Evolutionary conservation across 441 rosid species (phyloP), one percentile per base, ranked within the genome.

Genomic region (Omphalea diandra): DNA sequence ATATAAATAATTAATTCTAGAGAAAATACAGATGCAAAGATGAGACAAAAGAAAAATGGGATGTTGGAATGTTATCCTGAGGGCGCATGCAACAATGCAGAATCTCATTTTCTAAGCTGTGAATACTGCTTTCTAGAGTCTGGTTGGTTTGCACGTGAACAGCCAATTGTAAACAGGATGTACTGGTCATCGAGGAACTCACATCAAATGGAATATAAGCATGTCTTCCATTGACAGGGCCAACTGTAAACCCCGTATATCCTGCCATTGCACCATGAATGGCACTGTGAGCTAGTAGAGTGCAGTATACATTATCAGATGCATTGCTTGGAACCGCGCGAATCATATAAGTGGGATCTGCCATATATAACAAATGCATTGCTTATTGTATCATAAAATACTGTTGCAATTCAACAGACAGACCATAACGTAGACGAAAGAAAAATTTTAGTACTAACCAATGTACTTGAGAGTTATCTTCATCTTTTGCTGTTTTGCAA

Each of bases 251-350:
- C 46, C 97, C 97, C 7, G 91, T 91, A 76, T 87, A 89, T 56
- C 97, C 95, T 0, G 97, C 96, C 97, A 91, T 89, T 20, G 95
- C 93, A 12, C 97, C 98, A 60, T 89, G 98, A 59, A 94, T 85
- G 11, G 87, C 93, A 54, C 96, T 88, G 66, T 91, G 96, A 80
- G 94, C 96, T 41, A 91, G 86, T 24, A 87, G 85, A 14, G 94
- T 88, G 77, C 96, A 86, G 75, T 85, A 89, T 14, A 89, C 96
- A 75, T 89, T 88, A 70, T 89, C 96, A 1, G 96, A 82, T 59
- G 96, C 93, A 58, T 86, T 91, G 75, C 96, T 82, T 7, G 90
- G 97, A 67, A 89, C 40, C 26, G 97, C 97, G 2, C 90, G 70
- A 65, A 91, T 88, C 94, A 89, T 91, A 78, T 89, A 89, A 7